Percentiles rank a stretch among this genome's conserved stretches.
Conservation (phyloP, 805 yeast species). For the Wickerhamomyces xylosicus region DNA sequence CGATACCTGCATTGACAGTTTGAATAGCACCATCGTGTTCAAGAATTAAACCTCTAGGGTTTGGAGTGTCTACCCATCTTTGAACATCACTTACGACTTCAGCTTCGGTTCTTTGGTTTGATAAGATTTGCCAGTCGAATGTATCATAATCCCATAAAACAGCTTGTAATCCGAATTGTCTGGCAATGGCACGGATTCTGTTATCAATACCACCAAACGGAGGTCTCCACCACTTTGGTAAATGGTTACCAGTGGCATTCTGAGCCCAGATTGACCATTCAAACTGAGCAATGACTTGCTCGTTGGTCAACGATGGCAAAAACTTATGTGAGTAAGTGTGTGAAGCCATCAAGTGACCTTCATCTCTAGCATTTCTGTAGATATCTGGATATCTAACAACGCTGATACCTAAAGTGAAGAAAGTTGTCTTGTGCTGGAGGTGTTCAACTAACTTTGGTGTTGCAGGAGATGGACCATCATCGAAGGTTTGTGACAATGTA, state of each 20-base stretch:
- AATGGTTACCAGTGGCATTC: conserved; percentile 83
- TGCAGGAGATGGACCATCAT: conserved; percentile 83
- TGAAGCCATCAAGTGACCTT: conserved; percentile 74
- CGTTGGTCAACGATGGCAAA: conserved; percentile 68
- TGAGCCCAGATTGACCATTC: conserved; percentile 98
- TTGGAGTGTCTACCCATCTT: conserved; percentile 31
- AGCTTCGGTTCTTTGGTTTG: conserved; percentile 37
- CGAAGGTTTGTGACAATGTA: conserved; percentile 76
- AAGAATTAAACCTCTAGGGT: conserved; percentile 52
- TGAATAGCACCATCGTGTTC: conserved; percentile 72
- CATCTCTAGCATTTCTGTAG: conserved; percentile 40
- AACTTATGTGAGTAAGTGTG: conserved; percentile 93
- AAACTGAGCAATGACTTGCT: conserved; percentile 77
- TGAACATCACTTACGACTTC: conserved; percentile 47
- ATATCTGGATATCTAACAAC: conserved; percentile 69
- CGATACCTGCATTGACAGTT: conserved; percentile 63
- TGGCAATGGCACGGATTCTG: conserved; percentile 66
- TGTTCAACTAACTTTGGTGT: conserved; percentile 50
- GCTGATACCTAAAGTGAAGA: conserved; percentile 79
- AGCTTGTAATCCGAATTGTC: conserved; percentile 79
- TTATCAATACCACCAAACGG: conserved; percentile 95
- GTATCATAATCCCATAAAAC: conserved; percentile 91
- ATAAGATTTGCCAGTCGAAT: conserved; percentile 76
- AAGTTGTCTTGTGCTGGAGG: conserved; percentile 55
- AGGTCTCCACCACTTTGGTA: conserved; percentile 92